Base-by-base conservation (phyloP, 768 basidiomycete species). In the Phlebiopsis flavidoalba region DNA sequence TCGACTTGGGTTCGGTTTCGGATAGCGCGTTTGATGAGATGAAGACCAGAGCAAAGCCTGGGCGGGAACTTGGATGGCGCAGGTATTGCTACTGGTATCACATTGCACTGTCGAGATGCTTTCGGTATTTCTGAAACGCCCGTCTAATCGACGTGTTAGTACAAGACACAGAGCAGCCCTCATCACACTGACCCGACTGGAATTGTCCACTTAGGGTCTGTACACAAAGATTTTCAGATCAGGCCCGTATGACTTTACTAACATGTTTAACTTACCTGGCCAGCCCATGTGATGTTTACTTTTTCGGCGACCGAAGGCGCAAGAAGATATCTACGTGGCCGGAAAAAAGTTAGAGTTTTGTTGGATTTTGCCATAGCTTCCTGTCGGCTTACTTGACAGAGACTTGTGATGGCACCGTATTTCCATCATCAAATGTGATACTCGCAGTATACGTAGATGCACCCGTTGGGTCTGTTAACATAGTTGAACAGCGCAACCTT, bases 1-100 rank as follows among this genome's bases (percentile, higher is more conserved):
- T 73, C 3, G 72, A 63, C 22, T 66, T 70, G 1, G 71, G 69
- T 15, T 67, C 70, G 5, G 72, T 67, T 51, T 76, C 79, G 0
- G 69, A 60, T 46, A 77, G 65, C 11, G 80, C 77, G 43, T 69
- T 59, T 47, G 77, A 68, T 5, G 74, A 80, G 46, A 93, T 74
- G 78, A 89, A 91, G 57, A 93, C 88, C 53, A 93, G 77, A 2
- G 89, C 89, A 65, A 88, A 84, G 37, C 83, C 83, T 0, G 92
- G 91, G 89, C 87, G 46, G 82, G 80, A 37, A 93, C 82, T 12
- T 76, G 77, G 54, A 93, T 75, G 26, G 71, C 63, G 72, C 91
- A 93, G 0, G 75, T 74, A 65, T 83, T 81, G 59, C 73, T 72
- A 5, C 69, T 66, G 48, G 75, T 71, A 49, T 75, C 71, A 65